These are phyloP conservation scores for Trametes hirsuta DNA, from an alignment of 1,284 basidiomycete species.

Conservation along the genomic window DNA sequence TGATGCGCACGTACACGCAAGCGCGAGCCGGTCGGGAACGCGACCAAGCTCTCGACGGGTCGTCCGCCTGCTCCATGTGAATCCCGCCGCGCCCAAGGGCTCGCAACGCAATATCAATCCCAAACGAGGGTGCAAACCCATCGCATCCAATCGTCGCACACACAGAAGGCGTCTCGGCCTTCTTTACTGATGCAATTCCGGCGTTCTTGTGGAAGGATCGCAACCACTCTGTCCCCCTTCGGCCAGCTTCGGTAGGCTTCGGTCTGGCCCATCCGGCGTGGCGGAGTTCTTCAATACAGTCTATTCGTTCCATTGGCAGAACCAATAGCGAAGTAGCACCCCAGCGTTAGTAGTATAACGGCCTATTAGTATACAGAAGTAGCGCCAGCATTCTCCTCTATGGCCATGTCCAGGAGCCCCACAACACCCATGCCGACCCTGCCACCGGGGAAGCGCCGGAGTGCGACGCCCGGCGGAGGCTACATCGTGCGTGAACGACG, in stretches of 20 bases:
- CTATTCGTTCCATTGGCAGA: too few relatives aligned
- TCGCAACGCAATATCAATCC: not conserved
- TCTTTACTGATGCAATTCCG: not conserved
- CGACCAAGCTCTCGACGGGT: not conserved
- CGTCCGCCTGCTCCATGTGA: slow-evolving; percentile 1
- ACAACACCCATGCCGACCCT: too few relatives aligned
- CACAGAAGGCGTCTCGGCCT: not conserved
- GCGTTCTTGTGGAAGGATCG: not conserved
- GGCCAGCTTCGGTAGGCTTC: too few relatives aligned
- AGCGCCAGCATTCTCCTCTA: too few relatives aligned
- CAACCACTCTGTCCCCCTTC: not conserved
- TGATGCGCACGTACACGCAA: not conserved
- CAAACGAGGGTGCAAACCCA: slow-evolving; percentile 11
- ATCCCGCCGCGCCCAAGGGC: not conserved
- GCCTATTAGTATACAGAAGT: too few relatives aligned
- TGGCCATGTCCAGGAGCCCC: too few relatives aligned
- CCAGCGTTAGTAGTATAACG: too few relatives aligned
- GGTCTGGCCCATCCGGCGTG: not conserved
- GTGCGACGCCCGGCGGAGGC: too few relatives aligned
- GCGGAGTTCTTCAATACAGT: not conserved
- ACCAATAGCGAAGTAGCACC: too few relatives aligned
- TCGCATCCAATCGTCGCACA: not conserved
- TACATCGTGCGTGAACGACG: too few relatives aligned
- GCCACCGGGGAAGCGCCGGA: too few relatives aligned
- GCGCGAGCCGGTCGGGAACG: not conserved